Base-by-base conservation (phyloP, 345 rosid genomes). In the Kernera saxatilis region DNA sequence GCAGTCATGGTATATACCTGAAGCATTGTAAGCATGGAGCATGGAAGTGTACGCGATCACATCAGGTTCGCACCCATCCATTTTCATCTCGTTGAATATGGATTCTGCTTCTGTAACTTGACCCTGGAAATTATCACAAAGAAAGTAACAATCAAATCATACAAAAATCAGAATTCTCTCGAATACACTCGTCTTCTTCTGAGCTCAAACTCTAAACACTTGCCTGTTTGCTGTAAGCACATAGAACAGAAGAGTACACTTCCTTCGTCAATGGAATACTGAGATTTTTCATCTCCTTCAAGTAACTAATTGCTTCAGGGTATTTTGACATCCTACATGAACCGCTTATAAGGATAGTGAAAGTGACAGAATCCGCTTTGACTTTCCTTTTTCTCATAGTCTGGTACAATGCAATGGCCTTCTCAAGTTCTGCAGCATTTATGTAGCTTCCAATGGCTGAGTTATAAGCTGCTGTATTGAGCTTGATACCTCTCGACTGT, bases 361-460 rank as follows among this genome's bases (percentile, higher is more conserved):
- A 93, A 73, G 98, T 90, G 84, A 90, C 82, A 59, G 89, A 83
- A 77, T 93, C 91, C 19, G 85, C 84, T 27, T 25, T 79, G 61
- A 90, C 88, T 69, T 81, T 93, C 73, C 59, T 82, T 77, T 77
- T 84, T 61, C 80, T 86, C 98, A 93, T 93, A 70, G 83, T 75
- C 76, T 74, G 79, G 77, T 88, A 88, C 74, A 93, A 69, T 64
- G 78, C 83, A 29, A 72, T 13, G 41, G 92, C 96, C 78, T 84
- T 93, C 54, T 88, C 93, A 77, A 77, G 82, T 58, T 88, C 93
- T 39, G 97, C 93, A n/a, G 81, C 86, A 71, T 84, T 88, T 82
- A 90, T 83, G 72, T 80, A 90, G 83, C 96, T 87, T 67, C 91
- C 91, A 65, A 90, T 87, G 33, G 96, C 93, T 43, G 98, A 86